Conservation (phyloP, 495 filamentous ascomycete genomes). For the Hypomontagnella submonticulosa region DNA sequence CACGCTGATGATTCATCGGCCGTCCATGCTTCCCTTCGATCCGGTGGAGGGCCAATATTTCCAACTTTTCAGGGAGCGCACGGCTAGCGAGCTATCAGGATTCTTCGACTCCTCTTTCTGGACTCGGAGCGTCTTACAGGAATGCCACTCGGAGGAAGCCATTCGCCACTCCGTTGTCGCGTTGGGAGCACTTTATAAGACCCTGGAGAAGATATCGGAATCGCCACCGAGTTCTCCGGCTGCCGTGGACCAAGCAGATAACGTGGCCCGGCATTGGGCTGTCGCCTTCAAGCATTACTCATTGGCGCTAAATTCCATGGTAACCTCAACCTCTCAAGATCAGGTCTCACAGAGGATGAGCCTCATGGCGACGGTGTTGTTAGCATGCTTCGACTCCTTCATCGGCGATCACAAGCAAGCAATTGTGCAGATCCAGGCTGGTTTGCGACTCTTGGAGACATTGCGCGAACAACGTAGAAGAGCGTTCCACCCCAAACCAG, state of each 20-base stretch:
- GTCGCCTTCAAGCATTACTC: slow-evolving; percentile 59
- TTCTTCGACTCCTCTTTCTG: slow-evolving; percentile 73
- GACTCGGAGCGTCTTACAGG: slow-evolving; percentile 67
- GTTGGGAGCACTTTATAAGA: slow-evolving; percentile 71
- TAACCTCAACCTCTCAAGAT: slow-evolving; percentile 47
- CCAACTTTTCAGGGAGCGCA: slow-evolving; percentile 67
- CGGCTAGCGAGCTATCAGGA: slow-evolving; percentile 67
- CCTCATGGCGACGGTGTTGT: slow-evolving; percentile 60
- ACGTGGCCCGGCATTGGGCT: slow-evolving; percentile 55
- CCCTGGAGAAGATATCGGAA: slow-evolving; percentile 63
- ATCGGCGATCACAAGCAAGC: slow-evolving; percentile 62
- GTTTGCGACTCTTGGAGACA: slow-evolving; percentile 57
- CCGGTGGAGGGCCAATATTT: slow-evolving; percentile 66
- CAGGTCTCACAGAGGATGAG: slow-evolving; percentile 54
- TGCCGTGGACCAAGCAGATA: slow-evolving; percentile 47
- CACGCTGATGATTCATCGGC: slow-evolving; percentile 45
- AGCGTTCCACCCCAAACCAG: slow-evolving; percentile 51
- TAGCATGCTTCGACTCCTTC: slow-evolving; percentile 64
- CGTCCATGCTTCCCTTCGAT: slow-evolving; percentile 52
- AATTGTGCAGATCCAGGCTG: slow-evolving; percentile 58
- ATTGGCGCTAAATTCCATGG: slow-evolving; percentile 53
- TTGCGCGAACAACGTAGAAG: slow-evolving; percentile 54
- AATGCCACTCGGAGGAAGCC: slow-evolving; percentile 68
- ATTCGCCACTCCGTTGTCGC: slow-evolving; percentile 74
- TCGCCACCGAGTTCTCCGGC: slow-evolving; percentile 57